These are phyloP conservation scores for Beauveria varroae DNA, from an alignment of 2,329 filamentous ascomycete species.

Conservation along the genomic window DNA sequence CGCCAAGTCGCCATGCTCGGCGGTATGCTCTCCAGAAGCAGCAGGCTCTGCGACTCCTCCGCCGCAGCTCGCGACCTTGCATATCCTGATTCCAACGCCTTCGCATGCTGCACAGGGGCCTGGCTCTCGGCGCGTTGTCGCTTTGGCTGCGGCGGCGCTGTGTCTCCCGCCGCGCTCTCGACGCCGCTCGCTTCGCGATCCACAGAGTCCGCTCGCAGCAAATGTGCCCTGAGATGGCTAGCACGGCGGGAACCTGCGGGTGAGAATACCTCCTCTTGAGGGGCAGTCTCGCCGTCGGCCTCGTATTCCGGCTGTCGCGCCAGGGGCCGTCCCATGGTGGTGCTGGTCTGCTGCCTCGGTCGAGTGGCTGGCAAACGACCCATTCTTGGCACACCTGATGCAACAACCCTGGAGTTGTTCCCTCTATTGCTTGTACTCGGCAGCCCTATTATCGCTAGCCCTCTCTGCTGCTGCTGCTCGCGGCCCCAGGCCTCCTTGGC, in stretches of 20 bases:
- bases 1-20: background rate
- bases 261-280: background rate
- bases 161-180: background rate
- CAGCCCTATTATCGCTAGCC: background rate
- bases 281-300: background rate
- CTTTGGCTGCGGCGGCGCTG: background rate
- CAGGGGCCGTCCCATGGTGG: background rate
- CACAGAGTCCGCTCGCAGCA: background rate
- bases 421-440: background rate
- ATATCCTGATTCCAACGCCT: background rate
- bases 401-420: background rate
- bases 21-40: background rate
- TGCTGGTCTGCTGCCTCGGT: background rate
- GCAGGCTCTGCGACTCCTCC: background rate
- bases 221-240: background rate
- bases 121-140: background rate
- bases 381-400: background rate
- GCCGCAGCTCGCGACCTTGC: background rate
- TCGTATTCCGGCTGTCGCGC: background rate
- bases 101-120: background rate
- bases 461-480: background rate
- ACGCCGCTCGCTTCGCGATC: background rate
- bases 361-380: background rate
- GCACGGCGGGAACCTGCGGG: background rate
- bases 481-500: background rate